phyloP scores from a whole-genome alignment of 768 basidiomycete species.

The Russula earlei region DNA sequence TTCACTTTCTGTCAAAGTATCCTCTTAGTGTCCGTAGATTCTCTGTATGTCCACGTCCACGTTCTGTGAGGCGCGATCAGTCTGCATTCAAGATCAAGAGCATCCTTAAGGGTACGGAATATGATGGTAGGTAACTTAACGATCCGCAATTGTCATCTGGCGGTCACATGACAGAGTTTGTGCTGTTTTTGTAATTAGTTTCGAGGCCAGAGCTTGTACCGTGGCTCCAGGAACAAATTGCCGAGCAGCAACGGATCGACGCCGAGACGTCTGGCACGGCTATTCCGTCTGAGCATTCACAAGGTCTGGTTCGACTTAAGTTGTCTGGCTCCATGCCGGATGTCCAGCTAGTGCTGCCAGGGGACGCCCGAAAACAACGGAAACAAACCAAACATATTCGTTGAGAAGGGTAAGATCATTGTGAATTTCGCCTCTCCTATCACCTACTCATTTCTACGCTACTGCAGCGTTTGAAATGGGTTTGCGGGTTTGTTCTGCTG shows the following conservation, averaged over 20 bases:
- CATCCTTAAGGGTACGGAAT: conserved; percentile 67
- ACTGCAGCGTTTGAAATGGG: conserved; percentile 53
- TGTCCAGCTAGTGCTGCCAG: conserved; percentile 56
- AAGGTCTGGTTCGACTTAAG: conserved; percentile 28
- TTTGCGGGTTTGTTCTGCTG: conserved; percentile 45
- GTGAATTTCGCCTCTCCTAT: not conserved
- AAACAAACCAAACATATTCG: conserved; percentile 63
- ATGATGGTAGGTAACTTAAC: conserved; percentile 49
- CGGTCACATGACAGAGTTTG: conserved; percentile 2
- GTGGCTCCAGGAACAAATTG: conserved; percentile 69
- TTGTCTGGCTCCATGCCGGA: conserved; percentile 31
- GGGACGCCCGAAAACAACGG: conserved; percentile 64
- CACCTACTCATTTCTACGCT: not conserved
- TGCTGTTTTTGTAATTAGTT: conserved; percentile 29
- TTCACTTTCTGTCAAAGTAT: not conserved
- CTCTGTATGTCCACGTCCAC: conserved; percentile 44
- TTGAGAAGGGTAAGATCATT: conserved; percentile 49
- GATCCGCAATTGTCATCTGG: not conserved
- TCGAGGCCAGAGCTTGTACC: conserved; percentile 60
- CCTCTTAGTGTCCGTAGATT: conserved; percentile 30
- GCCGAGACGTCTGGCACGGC: conserved; percentile 51
- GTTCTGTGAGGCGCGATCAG: conserved; percentile 47
- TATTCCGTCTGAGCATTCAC: conserved; percentile 32
- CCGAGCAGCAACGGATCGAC: conserved; percentile 73
- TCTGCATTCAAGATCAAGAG: conserved; percentile 76